Conservation (phyloP, 495 filamentous ascomycete species). For the Pyrenula aspistea region DNA sequence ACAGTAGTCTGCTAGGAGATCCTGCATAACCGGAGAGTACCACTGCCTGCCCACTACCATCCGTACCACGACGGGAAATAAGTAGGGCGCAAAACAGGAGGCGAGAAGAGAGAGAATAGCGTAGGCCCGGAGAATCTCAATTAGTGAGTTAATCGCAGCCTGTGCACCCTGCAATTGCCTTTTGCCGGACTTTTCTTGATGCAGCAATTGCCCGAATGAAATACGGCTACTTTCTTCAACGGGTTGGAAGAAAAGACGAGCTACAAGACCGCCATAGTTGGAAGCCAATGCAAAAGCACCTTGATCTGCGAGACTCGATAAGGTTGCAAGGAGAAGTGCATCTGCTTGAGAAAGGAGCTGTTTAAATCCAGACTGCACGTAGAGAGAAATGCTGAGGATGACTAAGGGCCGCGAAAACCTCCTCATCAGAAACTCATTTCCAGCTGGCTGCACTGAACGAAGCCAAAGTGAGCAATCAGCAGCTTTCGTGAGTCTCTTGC, state of each 20-base stretch:
- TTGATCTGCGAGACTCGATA: constrained; percentile 67
- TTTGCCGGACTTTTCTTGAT: constrained; percentile 10
- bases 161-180: constrained; percentile 8
- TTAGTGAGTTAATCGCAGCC: constrained; percentile 21
- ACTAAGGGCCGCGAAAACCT: constrained; percentile 57
- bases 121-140: constrained; percentile 26
- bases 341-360: constrained; percentile 92
- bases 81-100: constrained; percentile 54
- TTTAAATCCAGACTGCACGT: constrained; percentile 79
- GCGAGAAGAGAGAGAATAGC: constrained; percentile 54
- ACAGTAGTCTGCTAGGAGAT: constrained; percentile 70
- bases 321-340: constrained; percentile 65
- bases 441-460: constrained; percentile 24
- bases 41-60: constrained; percentile 65
- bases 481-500: constrained; percentile 24
- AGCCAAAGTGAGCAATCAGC: constrained; percentile 48
- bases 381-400: constrained; percentile 60
- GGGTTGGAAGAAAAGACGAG: constrained; percentile 85
- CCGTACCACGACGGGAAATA: constrained; percentile 57
- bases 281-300: constrained; percentile 89
- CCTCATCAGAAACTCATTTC: constrained; percentile 37
- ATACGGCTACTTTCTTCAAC: constrained; percentile 85
- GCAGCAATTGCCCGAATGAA: constrained; percentile 65
- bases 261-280: constrained; percentile 87
- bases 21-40: constrained; percentile 47